Conservation (phyloP, 2,329 filamentous ascomycete genomes). For the Sporothrix brunneoviolacea region DNA sequence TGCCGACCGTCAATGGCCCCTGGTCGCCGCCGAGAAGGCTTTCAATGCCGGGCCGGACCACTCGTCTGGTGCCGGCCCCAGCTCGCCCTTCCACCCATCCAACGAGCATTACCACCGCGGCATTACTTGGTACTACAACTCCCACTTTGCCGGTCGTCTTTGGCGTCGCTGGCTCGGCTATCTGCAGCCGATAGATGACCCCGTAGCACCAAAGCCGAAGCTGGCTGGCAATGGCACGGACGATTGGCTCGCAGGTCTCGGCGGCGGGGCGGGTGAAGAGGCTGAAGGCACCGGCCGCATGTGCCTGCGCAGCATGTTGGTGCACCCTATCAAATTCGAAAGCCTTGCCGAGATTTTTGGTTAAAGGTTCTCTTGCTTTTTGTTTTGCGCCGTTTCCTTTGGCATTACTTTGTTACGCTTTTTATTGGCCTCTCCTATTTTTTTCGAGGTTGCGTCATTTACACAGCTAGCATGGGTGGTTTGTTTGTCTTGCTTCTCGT, state of each 20-base stretch:
- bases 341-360: constrained; percentile 23
- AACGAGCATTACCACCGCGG: constrained; percentile 80
- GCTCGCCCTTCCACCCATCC: constrained; percentile 57
- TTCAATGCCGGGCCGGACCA: constrained; percentile 73
- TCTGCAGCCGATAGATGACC: constrained; percentile 32
- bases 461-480: constrained; percentile 8
- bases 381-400: constrained; percentile 22
- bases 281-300: constrained; percentile 57
- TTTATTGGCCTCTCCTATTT: not conserved
- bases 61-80: constrained; percentile 50
- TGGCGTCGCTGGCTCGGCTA: constrained; percentile 73
- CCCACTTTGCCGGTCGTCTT: constrained; percentile 67
- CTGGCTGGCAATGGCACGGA: constrained; percentile 39
- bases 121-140: constrained; percentile 79
- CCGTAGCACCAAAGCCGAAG: constrained; percentile 2
- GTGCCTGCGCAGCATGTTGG: constrained; percentile 71
- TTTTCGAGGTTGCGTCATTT: constrained; percentile 2
- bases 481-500: constrained; percentile 1
- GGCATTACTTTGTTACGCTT: not conserved
- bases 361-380: not conserved
- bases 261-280: constrained; percentile 41
- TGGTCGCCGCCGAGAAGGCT: constrained; percentile 60
- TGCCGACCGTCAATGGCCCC: constrained; percentile 68
- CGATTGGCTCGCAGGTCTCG: constrained; percentile 19
- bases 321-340: constrained; percentile 74